Base-by-base conservation (phyloP, 2,329 filamentous ascomycete genomes). In the Cercospora canescens region DNA sequence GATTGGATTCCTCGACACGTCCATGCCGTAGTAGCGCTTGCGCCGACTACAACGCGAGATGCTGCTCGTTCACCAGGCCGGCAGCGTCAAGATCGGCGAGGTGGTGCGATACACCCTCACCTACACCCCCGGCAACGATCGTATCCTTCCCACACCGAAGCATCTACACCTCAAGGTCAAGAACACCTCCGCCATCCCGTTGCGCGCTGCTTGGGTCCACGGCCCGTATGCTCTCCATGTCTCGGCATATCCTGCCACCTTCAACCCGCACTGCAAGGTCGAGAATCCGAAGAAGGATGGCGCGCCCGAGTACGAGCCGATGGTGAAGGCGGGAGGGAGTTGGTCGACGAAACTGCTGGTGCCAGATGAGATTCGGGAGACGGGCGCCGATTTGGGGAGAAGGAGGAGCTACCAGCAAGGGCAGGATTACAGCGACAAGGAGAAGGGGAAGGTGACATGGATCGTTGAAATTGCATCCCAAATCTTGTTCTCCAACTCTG, bases 201-300 rank as follows among this genome's bases (percentile, higher is more conserved):
- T 98, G 41, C 92, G 95, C 75, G 95, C 95, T 62, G 95, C 95
- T 64, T 99, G 97, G 78, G 90, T 99, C 62, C 95, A 97, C 80
- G 95, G 95, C 0, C 95, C 95, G 1, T 99, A 99, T 77, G 96
- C 90, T 0, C 86, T 98, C 39, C 93, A 93, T 74, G 90, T 94
- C 57, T 89, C 94, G 60, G 91, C 93, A 26, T 96, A 96, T 74
- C 93, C 94, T 0, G 85, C 91, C 16, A 87, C 85, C 55, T 98
- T 95, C 81, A 86, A 94, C 74, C 93, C 94, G 1, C 93, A 97
- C 79, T 83, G 85, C 70, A 93, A 92, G 76, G 89, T 91, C 72
- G 87, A 89, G 65, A 84, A 89, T 60, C 86, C 90, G 1, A 86
- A 88, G 60, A 84, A 84, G 60, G 70, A 76, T 73, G 75, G 75